Evolutionary conservation across 805 yeast genomes (phyloP).

Genomic region (Schwanniomyces pseudopolymorphus): DNA sequence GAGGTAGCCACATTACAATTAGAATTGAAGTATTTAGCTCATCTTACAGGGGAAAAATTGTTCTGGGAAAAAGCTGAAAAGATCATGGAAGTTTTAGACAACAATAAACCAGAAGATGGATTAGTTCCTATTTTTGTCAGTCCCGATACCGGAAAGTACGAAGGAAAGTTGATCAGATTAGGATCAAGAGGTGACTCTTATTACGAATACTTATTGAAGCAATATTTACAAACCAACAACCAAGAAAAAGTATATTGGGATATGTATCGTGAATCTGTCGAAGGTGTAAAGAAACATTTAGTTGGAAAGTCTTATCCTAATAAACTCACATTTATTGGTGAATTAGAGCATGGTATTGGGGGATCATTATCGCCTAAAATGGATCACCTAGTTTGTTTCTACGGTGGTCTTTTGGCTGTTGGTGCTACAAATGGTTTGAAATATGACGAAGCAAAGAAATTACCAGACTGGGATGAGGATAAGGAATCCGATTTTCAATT

Average conservation of each 20-base stretch:
- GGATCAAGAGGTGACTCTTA: slow-evolving; percentile 95
- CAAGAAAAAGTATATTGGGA: slow-evolving; percentile 59
- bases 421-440: slow-evolving; percentile 84
- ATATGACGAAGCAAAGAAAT: slow-evolving; percentile 52
- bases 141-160: slow-evolving; percentile 72
- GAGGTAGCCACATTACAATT: slow-evolving; percentile 86
- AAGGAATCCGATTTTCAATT: slow-evolving; percentile 64
- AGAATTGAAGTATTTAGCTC: slow-evolving; percentile 80
- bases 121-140: slow-evolving; percentile 78
- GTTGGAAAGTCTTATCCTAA: slow-evolving; percentile 60
- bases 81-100: slow-evolving; percentile 68
- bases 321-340: slow-evolving; percentile 71
- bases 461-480: slow-evolving; percentile 54
- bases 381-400: slow-evolving; percentile 92
- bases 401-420: slow-evolving; percentile 83
- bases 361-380: slow-evolving; percentile 66
- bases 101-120: slow-evolving; percentile 65
- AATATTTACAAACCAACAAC: slow-evolving; percentile 73
- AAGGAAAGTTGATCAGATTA: slow-evolving; percentile 64
- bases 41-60: slow-evolving; percentile 72
- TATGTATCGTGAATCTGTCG: slow-evolving; percentile 75
- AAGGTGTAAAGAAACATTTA: slow-evolving; percentile 72
- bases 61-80: slow-evolving; percentile 81
- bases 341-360: slow-evolving; percentile 65
- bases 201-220: slow-evolving; percentile 85